These are phyloP conservation scores for Cutaneotrichosporon arboriforme DNA, from an alignment of 1,284 basidiomycete genomes.

Conservation along the genomic window DNA sequence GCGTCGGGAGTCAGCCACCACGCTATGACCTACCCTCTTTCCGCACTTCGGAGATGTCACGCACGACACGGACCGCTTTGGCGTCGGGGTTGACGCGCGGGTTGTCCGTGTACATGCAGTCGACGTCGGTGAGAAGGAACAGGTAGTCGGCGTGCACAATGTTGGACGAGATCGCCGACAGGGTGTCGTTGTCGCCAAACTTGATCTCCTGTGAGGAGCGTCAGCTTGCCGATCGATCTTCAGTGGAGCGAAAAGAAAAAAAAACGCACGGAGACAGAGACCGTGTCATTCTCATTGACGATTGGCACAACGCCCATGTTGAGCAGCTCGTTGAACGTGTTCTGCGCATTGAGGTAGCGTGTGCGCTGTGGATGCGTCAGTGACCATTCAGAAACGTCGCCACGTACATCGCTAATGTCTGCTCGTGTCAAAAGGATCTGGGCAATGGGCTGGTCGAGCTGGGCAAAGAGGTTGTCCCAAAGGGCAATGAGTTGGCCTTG, in stretches of 20 bases:
- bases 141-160: conserved; percentile 98
- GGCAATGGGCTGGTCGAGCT: conserved; percentile 89
- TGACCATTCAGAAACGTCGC: no score
- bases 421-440: conserved; percentile 90
- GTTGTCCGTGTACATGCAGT: conserved; percentile 87
- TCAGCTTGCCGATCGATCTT: neutral
- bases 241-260: neutral
- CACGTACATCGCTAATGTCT: conserved; percentile 89
- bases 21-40: conserved; percentile 59
- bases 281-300: conserved; percentile 94
- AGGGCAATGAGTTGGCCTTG: conserved; percentile 92
- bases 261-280: conserved; percentile 78
- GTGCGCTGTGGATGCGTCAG: conserved; percentile 59
- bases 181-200: conserved; percentile 98
- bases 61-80: conserved; percentile 71
- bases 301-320: conserved; percentile 88
- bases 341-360: conserved; percentile 87
- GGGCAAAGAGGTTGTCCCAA: conserved; percentile 93
- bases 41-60: conserved; percentile 75
- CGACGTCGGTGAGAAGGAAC: conserved; percentile 94
- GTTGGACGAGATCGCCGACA: conserved; percentile 92
- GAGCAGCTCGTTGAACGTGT: conserved; percentile 81
- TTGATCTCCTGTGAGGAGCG: conserved; percentile 74
- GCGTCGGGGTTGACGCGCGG: conserved; percentile 83
- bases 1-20: neutral